phyloP scores from a whole-genome alignment of 2,329 filamentous ascomycete genomes.

The Colletotrichum nymphaeae region DNA sequence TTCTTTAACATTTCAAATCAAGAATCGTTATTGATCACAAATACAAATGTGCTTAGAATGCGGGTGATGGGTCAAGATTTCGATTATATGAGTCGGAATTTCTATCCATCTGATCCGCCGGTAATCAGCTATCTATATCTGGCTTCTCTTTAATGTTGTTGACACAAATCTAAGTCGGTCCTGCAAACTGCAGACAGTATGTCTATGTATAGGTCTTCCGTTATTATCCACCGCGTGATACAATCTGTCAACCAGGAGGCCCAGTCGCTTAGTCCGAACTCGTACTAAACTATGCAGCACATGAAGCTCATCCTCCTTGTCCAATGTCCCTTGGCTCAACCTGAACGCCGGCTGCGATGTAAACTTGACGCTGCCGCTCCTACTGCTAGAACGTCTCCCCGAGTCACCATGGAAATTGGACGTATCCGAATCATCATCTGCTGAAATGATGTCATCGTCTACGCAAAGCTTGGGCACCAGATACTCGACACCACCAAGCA shows the following conservation, averaged over 20 bases:
- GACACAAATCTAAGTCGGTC: background rate
- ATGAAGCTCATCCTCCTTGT: background rate
- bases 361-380: background rate
- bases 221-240: background rate
- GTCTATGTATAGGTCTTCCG: background rate
- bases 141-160: background rate
- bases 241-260: background rate
- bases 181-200: background rate
- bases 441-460: background rate
- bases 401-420: background rate
- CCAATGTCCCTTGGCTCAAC: background rate
- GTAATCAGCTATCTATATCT: background rate
- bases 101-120: too few relatives aligned
- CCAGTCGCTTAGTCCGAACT: background rate
- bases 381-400: background rate
- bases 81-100: too few relatives aligned
- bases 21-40: too few relatives aligned
- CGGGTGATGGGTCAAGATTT: too few relatives aligned
- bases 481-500: background rate
- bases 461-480: background rate
- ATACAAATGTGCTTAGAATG: too few relatives aligned
- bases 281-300: background rate
- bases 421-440: background rate
- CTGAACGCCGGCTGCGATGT: background rate
- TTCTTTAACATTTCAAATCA: too few relatives aligned